A percentile compares a stretch with the other conserved stretches of the same genome.
phyloP scores from a whole-genome alignment of 768 basidiomycete genomes.

The Rhodotorula paludigena region DNA sequence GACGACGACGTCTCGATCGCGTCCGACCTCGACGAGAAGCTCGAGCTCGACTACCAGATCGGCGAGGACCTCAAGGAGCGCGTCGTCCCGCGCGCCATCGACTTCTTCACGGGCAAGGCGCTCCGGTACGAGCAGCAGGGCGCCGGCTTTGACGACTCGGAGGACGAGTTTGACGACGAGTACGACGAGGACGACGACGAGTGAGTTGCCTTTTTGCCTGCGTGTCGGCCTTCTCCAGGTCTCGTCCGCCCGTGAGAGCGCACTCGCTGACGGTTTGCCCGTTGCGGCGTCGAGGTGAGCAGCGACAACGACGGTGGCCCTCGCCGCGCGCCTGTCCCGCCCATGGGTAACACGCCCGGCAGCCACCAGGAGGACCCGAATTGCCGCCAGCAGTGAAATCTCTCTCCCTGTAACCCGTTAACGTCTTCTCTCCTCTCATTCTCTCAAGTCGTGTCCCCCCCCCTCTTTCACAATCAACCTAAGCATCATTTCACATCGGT shows the following conservation, averaged over 20 bases:
- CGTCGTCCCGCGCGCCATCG: constrained; percentile 84
- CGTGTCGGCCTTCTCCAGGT: too few relatives aligned
- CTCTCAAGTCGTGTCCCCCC: too few relatives aligned
- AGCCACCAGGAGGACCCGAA: constrained; percentile 63
- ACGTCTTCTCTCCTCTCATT: too few relatives aligned
- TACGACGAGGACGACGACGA: not conserved
- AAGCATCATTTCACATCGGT: too few relatives aligned
- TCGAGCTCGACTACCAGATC: constrained; percentile 96
- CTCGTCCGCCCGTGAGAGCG: too few relatives aligned
- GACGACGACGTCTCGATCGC: constrained; percentile 64
- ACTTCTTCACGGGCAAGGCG: constrained; percentile 96
- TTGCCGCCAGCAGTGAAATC: constrained; percentile 50
- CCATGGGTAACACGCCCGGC: constrained; percentile 40
- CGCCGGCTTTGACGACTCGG: constrained; percentile 40
- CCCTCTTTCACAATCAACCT: too few relatives aligned
- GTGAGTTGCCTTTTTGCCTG: not conserved
- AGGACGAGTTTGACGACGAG: constrained; percentile 59
- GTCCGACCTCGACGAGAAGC: constrained; percentile 82
- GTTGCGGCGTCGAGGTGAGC: not conserved
- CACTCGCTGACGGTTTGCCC: not conserved
- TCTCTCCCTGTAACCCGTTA: not conserved
- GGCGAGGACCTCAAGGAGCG: constrained; percentile 98
- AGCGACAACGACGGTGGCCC: constrained; percentile 38
- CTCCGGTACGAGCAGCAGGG: constrained; percentile 60
- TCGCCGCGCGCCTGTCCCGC: constrained; percentile 37